phyloP scores from a whole-genome alignment of 2,329 filamentous ascomycete species.

The Microascus cirrosus region DNA sequence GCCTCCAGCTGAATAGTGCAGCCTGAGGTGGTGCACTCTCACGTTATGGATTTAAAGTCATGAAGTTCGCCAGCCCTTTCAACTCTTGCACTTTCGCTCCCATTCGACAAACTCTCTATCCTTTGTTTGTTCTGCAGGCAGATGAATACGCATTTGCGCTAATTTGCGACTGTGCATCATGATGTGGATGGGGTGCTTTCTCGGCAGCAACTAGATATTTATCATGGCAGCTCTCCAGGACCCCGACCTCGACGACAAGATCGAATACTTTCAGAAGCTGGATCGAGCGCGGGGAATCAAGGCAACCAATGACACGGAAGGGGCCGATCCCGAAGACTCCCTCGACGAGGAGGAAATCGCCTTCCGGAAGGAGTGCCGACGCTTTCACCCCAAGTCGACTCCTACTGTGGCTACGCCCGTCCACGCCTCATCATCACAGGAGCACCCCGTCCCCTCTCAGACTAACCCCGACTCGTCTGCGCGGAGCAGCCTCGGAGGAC shows the following conservation, averaged over 20 bases:
- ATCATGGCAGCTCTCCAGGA: not conserved
- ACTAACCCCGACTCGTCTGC: slow-evolving; percentile 5
- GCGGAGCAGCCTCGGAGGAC: slow-evolving; percentile 13
- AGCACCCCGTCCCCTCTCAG: not conserved
- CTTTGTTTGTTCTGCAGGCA: too few relatives aligned
- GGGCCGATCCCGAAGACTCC: not conserved
- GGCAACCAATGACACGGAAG: not conserved
- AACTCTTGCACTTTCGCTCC: too few relatives aligned
- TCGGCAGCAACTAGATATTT: not conserved
- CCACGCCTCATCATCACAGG: not conserved
- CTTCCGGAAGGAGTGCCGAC: slow-evolving; percentile 2
- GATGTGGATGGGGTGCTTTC: not conserved
- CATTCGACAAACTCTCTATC: too few relatives aligned
- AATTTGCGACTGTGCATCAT: not conserved
- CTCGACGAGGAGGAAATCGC: slow-evolving; percentile 2
- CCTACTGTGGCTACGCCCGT: not conserved
- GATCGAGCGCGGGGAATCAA: not conserved
- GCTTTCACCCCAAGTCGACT: not conserved
- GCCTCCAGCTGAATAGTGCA: not conserved
- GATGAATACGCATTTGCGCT: too few relatives aligned
- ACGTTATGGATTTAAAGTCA: too few relatives aligned
- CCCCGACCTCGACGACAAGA: not conserved
- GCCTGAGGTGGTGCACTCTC: too few relatives aligned
- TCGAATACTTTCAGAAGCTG: not conserved
- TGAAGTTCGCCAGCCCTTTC: too few relatives aligned